Percentiles rank a stretch among this genome's conserved stretches.
Evolutionary conservation across 306 rosid species (phyloP).

Genomic region (Castanospermum australe): DNA sequence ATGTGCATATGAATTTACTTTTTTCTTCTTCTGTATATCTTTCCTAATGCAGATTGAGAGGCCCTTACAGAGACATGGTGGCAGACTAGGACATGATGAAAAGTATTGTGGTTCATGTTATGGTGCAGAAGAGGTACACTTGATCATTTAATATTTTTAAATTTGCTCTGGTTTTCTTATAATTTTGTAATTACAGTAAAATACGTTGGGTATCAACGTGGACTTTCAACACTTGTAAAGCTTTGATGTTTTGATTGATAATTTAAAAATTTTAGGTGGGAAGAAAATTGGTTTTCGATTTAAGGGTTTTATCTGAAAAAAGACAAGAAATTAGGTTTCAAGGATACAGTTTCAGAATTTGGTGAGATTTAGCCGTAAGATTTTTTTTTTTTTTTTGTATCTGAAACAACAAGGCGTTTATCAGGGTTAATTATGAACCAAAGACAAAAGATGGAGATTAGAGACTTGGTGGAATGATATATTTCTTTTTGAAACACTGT

Average conservation of each 20-base stretch:
- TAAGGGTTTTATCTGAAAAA: background rate
- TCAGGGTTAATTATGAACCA: background rate
- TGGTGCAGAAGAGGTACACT: slow-evolving; percentile 82
- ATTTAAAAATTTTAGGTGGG: background rate
- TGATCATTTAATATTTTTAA: slow-evolving; percentile 29
- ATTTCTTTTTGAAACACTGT: no score
- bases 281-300: background rate
- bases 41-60: slow-evolving; percentile 70
- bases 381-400: background rate
- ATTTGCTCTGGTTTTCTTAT: slow-evolving; percentile 24
- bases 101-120: slow-evolving; percentile 91
- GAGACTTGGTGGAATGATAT: background rate
- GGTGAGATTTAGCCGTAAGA: background rate
- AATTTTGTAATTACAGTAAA: slow-evolving; percentile 2
- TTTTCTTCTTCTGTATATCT: background rate
- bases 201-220: background rate
- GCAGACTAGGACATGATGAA: slow-evolving; percentile 86
- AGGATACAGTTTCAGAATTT: background rate
- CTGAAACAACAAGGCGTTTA: background rate
- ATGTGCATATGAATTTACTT: background rate
- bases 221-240: background rate
- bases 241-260: background rate
- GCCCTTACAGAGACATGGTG: slow-evolving; percentile 91
- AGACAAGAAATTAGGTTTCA: background rate
- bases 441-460: background rate